A percentile compares a stretch with the other conserved stretches of the same genome.
Conservation (phyloP, 495 filamentous ascomycete species). For the Umbilicaria muhlenbergii region DNA sequence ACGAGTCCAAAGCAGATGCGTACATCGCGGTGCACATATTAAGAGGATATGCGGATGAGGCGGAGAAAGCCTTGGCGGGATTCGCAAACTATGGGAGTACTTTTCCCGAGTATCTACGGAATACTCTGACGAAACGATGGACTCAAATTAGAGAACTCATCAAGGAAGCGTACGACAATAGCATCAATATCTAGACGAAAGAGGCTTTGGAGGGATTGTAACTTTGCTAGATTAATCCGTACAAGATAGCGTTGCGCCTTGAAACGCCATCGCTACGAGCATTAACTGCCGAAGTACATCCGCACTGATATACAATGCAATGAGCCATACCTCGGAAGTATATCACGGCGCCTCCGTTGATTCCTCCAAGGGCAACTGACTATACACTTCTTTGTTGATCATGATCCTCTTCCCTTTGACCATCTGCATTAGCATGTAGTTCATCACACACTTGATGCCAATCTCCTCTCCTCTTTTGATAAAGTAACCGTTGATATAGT, state of each 20-base stretch:
- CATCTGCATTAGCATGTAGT: slow-evolving; percentile 50
- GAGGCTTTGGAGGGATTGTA: too few relatives aligned
- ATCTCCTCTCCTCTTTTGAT: slow-evolving; percentile 52
- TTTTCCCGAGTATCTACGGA: slow-evolving; percentile 16
- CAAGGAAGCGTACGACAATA: slow-evolving; percentile 13
- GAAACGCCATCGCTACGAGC: too few relatives aligned
- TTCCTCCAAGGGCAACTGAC: slow-evolving; percentile 4
- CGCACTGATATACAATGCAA: too few relatives aligned
- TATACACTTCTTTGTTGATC: slow-evolving; percentile 1
- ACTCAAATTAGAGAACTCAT: slow-evolving; percentile 32
- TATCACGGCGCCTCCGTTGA: too few relatives aligned
- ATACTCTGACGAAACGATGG: slow-evolving; percentile 32
- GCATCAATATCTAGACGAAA: neutral
- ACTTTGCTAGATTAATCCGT: too few relatives aligned
- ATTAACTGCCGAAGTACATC: too few relatives aligned
- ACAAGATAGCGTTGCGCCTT: too few relatives aligned
- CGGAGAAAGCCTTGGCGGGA: slow-evolving; percentile 18
- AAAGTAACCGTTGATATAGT: slow-evolving; percentile 76
- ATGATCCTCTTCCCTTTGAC: slow-evolving; percentile 27
- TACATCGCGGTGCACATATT: slow-evolving; percentile 15
- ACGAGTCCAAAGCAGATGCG: slow-evolving; percentile 14
- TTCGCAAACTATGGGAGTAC: slow-evolving; percentile 10
- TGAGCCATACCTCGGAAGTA: too few relatives aligned
- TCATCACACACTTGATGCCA: slow-evolving; percentile 46
- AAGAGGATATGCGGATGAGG: slow-evolving; percentile 3